A percentile compares a stretch with the other conserved stretches of the same genome.
Conservation (phyloP, 148 eudicot species). For the Persicaria maculosa region DNA sequence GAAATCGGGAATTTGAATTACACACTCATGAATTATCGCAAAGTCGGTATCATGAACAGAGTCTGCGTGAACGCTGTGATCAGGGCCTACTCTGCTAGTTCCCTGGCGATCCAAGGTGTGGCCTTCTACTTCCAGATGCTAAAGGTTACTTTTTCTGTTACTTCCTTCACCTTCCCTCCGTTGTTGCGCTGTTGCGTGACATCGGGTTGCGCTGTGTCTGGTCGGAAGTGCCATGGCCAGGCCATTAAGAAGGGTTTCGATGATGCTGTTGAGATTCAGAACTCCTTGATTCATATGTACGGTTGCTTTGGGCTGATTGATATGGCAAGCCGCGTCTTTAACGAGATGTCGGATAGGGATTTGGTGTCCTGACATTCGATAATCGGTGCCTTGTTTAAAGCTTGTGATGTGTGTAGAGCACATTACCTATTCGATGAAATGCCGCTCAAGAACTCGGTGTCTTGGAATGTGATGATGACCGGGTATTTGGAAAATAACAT, state of each 20-base stretch:
- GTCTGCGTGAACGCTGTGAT: constrained; percentile 62
- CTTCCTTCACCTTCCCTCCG: constrained; percentile 56
- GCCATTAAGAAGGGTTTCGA: constrained; percentile 59
- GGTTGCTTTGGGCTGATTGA: constrained; percentile 45
- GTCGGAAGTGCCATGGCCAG: constrained; percentile 60
- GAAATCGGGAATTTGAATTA: constrained; percentile 36
- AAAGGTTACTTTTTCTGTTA: constrained; percentile 42
- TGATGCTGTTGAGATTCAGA: constrained; percentile 42
- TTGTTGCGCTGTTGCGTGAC: constrained; percentile 57
- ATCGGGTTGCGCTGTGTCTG: constrained; percentile 22
- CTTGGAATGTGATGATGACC: constrained; percentile 60
- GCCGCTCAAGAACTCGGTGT: constrained; percentile 53
- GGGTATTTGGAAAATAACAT: constrained; percentile 51
- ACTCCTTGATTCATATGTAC: constrained; percentile 73
- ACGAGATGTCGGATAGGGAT: constrained; percentile 43
- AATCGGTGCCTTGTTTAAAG: constrained; percentile 42
- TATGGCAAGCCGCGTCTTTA: constrained; percentile 38
- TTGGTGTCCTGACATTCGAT: constrained; percentile 58
- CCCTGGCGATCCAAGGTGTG: constrained; percentile 29
- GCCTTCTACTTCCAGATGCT: constrained; percentile 49
- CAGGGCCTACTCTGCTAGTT: constrained; percentile 47
- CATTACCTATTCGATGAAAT: constrained; percentile 51
- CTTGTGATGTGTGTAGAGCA: constrained; percentile 38
- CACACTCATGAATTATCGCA: constrained; percentile 35
- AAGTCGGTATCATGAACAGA: constrained; percentile 31